These are phyloP conservation scores for Populus euphratica DNA, from an alignment of 345 rosid genomes.

Conservation along the genomic window DNA sequence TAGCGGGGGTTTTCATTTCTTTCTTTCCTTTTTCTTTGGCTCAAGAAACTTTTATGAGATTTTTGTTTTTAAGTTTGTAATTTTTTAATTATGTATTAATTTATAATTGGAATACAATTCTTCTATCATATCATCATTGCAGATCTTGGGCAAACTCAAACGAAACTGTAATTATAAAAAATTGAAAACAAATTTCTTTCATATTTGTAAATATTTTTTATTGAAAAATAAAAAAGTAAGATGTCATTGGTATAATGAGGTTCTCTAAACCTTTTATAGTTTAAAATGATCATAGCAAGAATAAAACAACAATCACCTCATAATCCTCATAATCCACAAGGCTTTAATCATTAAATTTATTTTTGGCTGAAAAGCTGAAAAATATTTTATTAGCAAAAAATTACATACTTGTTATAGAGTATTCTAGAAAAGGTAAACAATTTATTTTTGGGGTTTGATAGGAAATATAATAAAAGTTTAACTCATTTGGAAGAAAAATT, in stretches of 20 bases:
- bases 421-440: neutral
- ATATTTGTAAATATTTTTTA: neutral
- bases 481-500: neutral
- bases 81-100: neutral
- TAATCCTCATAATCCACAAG: neutral
- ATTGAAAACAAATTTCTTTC: no score
- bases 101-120: neutral
- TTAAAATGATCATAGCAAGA: neutral
- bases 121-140: neutral
- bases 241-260: neutral
- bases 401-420: neutral
- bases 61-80: neutral
- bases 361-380: neutral
- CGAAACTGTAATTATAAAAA: no score
- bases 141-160: neutral
- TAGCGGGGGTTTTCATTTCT: neutral
- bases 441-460: neutral
- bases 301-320: neutral
- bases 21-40: neutral
- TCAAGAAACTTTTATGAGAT: neutral
- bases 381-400: neutral
- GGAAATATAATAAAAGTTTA: neutral
- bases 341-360: neutral
- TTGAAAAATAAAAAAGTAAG: neutral
- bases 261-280: neutral